Percentiles rank a stretch among this genome's conserved stretches.
Conservation (phyloP, 2,329 filamentous ascomycete species). For the Aspergillus ibericus region DNA sequence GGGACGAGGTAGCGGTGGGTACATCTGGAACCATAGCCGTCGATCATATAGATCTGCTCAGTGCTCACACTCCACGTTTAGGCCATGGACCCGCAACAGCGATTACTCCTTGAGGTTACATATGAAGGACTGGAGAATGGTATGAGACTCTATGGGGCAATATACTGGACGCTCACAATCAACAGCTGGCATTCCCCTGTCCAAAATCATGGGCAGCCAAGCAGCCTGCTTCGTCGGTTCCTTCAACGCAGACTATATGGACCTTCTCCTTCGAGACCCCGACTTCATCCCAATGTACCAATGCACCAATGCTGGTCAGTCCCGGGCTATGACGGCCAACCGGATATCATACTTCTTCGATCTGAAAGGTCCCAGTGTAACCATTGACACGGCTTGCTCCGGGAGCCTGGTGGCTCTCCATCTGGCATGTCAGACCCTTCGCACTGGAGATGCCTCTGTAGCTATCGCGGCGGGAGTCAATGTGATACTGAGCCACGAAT, state of each 20-base stretch:
- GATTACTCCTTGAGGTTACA: constrained; percentile 31
- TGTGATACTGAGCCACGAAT: constrained; percentile 28
- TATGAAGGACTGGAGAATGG: constrained; percentile 34
- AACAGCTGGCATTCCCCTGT: constrained; percentile 29
- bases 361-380: constrained; percentile 33
- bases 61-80: not conserved
- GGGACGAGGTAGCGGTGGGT: constrained; percentile 30
- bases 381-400: constrained; percentile 38
- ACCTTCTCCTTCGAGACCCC: constrained; percentile 31
- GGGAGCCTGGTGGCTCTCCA: constrained; percentile 35
- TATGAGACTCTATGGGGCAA: constrained; percentile 4
- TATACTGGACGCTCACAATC: not conserved
- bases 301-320: constrained; percentile 28
- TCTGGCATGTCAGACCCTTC: constrained; percentile 30
- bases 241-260: constrained; percentile 31
- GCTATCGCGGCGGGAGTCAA: constrained; percentile 29
- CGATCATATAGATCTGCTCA: not conserved
- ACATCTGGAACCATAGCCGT: not conserved
- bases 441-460: constrained; percentile 22
- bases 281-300: constrained; percentile 28
- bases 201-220: constrained; percentile 25
- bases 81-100: constrained; percentile 33
- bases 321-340: constrained; percentile 29
- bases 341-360: constrained; percentile 37
- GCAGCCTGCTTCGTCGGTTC: constrained; percentile 33